A percentile compares a stretch with the other conserved stretches of the same genome.
Conservation (phyloP, 441 rosid genomes). For the Capsella rubella region DNA sequence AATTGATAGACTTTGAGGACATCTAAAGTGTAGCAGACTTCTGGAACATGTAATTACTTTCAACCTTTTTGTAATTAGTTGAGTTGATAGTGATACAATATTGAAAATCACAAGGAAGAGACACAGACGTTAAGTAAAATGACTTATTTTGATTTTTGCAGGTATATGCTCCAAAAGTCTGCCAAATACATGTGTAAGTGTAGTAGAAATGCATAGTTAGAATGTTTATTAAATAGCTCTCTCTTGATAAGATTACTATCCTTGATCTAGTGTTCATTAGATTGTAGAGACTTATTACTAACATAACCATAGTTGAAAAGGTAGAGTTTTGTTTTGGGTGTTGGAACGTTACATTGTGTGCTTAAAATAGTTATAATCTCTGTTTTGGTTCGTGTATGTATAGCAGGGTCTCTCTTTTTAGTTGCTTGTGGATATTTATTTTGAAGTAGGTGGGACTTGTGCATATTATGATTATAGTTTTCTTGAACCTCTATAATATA, state of each 20-base stretch:
- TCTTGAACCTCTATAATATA: neutral
- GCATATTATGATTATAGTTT: neutral
- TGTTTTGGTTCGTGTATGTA: neutral
- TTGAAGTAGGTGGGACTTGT: no score
- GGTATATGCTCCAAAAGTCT: neutral
- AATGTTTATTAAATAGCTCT: neutral
- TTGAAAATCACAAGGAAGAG: neutral
- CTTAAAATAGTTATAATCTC: neutral
- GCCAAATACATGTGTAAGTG: neutral
- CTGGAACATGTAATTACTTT: neutral
- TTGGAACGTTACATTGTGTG: no score
- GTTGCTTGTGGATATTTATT: no score
- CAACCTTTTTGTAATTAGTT: neutral
- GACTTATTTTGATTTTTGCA: neutral
- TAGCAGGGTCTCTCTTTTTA: neutral
- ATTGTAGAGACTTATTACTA: neutral
- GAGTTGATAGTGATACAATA: neutral
- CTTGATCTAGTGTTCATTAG: no score
- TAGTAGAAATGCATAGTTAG: neutral
- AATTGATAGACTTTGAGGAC: neutral
- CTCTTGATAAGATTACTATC: neutral
- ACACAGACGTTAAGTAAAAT: neutral
- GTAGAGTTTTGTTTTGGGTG: neutral
- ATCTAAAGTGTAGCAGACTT: conserved; percentile 11
- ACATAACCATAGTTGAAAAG: neutral